These are phyloP conservation scores for Musa balbisiana DNA, from an alignment of 202 grass and related monocot genomes.

Conservation along the genomic window DNA sequence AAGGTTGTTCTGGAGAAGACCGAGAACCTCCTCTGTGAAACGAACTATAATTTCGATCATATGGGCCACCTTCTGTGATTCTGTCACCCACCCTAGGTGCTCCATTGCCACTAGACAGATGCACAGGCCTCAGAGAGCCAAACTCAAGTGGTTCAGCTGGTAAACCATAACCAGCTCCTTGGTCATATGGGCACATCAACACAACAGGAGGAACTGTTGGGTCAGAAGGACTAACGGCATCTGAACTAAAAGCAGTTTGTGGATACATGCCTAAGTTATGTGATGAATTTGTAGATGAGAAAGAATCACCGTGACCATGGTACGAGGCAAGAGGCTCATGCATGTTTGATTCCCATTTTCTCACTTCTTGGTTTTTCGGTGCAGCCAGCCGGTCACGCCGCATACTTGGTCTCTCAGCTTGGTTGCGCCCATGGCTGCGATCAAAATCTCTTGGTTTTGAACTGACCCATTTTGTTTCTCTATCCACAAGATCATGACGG, in stretches of 20 bases:
- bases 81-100: constrained; percentile 15
- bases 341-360: constrained; percentile 50
- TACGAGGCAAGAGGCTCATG: constrained; percentile 45
- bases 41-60: constrained; percentile 40
- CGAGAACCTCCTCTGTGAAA: constrained; percentile 37
- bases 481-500: constrained; percentile 44
- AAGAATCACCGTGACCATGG: constrained; percentile 12
- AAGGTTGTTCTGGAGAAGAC: constrained; percentile 70
- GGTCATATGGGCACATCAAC: constrained; percentile 49
- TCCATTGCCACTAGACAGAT: constrained; percentile 29
- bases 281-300: constrained; percentile 37
- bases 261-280: constrained; percentile 47
- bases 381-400: constrained; percentile 35
- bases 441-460: constrained; percentile 46
- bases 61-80: constrained; percentile 3
- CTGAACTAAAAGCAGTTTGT: constrained; percentile 36
- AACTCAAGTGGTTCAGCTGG: constrained; percentile 57
- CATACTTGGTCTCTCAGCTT: constrained; percentile 47
- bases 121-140: constrained; percentile 45
- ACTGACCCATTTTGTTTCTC: constrained; percentile 61
- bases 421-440: constrained; percentile 39
- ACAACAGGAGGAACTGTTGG: constrained; percentile 33
- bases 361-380: constrained; percentile 46
- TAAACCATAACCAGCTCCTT: constrained; percentile 29
- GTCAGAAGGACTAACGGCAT: constrained; percentile 33